Percentiles rank a stretch among this genome's conserved stretches.
Evolutionary conservation across 2,329 filamentous ascomycete species (phyloP).

Genomic region (Erysiphe pulchra): DNA sequence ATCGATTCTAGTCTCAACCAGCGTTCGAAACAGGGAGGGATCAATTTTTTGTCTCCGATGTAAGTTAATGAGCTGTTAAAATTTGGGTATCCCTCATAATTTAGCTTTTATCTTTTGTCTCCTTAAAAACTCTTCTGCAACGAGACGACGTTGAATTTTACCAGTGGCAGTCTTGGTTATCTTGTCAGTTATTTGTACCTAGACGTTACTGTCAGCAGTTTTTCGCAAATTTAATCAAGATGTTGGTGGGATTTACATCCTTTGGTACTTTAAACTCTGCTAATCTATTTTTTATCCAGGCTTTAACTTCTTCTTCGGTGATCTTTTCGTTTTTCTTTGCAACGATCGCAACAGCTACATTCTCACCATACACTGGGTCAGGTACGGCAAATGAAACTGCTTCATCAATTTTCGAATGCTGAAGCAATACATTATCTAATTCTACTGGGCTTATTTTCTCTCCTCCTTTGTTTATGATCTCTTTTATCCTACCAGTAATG

Average conservation of each 20-base stretch:
- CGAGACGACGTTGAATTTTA: slow-evolving; percentile 65
- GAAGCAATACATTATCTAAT: slow-evolving; percentile 57
- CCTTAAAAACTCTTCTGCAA: slow-evolving; percentile 67
- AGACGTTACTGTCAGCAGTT: neutral
- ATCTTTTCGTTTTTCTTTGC: slow-evolving; percentile 36
- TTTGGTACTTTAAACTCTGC: slow-evolving; percentile 73
- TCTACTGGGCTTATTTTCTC: slow-evolving; percentile 81
- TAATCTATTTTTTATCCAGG: slow-evolving; percentile 41
- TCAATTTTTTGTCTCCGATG: no score
- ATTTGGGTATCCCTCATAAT: slow-evolving; percentile 16
- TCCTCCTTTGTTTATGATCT: slow-evolving; percentile 73
- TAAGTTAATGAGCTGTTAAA: no score
- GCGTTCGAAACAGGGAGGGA: no score
- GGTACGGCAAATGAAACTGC: slow-evolving; percentile 65
- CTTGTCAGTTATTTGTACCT: slow-evolving; percentile 57
- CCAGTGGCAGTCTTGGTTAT: slow-evolving; percentile 89
- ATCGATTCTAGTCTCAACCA: no score
- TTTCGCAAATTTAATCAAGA: neutral
- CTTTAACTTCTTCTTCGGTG: slow-evolving; percentile 32
- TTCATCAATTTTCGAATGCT: slow-evolving; percentile 46
- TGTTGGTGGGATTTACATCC: slow-evolving; percentile 26
- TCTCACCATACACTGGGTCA: slow-evolving; percentile 63
- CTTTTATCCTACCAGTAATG: slow-evolving; percentile 82
- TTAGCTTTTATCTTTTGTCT: slow-evolving; percentile 30
- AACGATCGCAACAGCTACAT: slow-evolving; percentile 53